A percentile compares a stretch with the other conserved stretches of the same genome.
Evolutionary conservation across 2,329 filamentous ascomycete species (phyloP).

Genomic region (Furcasterigmium sp.): DNA sequence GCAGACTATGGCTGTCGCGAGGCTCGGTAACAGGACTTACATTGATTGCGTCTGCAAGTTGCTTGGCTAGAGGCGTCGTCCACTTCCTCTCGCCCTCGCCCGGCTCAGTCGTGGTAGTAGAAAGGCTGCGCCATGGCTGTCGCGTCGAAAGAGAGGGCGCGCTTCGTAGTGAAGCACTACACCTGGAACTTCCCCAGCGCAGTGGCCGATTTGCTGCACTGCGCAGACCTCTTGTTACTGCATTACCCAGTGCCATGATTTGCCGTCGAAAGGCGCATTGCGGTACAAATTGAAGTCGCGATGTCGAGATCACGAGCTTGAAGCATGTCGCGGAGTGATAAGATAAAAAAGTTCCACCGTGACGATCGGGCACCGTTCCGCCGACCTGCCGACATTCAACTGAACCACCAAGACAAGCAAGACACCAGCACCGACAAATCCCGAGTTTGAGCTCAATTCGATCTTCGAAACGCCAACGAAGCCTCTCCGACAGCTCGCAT

Average conservation of each 20-base stretch:
- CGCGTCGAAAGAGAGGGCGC: background rate
- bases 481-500: no score
- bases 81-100: constrained; percentile 55
- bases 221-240: background rate
- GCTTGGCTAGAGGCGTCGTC: constrained; percentile 89
- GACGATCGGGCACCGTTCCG: background rate
- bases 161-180: no score
- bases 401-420: background rate
- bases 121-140: background rate
- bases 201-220: background rate
- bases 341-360: background rate
- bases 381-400: background rate
- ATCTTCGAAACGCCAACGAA: no score
- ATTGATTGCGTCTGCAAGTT: constrained; percentile 79
- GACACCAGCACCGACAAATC: background rate
- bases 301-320: no score
- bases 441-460: no score
- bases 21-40: no score
- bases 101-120: background rate
- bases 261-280: background rate
- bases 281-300: background rate
- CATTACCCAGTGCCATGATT: background rate
- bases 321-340: no score
- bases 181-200: background rate
- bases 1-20: no score